Evolutionary conservation across 2,329 filamentous ascomycete genomes (phyloP).

Genomic region (Fusarium drepaniforme): DNA sequence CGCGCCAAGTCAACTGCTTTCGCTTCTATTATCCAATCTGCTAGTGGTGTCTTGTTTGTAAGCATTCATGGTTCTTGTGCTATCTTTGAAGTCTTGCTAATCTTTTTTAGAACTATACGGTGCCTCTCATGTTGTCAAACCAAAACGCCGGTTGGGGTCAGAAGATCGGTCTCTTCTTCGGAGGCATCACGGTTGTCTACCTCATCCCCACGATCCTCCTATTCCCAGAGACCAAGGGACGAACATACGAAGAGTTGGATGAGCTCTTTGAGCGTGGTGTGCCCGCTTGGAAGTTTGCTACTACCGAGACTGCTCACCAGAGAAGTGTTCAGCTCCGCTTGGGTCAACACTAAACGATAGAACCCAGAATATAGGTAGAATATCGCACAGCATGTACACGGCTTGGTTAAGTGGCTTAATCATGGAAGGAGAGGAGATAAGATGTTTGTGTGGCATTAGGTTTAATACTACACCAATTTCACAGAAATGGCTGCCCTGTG

Average conservation of each 20-base stretch:
- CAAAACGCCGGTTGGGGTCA: constrained; percentile 19
- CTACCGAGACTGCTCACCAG: constrained; percentile 11
- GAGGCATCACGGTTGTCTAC: constrained; percentile 27
- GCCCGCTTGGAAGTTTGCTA: constrained; percentile 34
- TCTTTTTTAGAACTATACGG: constrained; percentile 24
- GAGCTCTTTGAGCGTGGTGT: constrained; percentile 34
- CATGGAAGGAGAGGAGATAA: not conserved
- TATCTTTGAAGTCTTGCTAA: not conserved
- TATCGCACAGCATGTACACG: not conserved
- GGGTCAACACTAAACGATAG: not conserved
- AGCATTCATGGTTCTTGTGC: not conserved
- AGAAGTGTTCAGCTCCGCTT: not conserved
- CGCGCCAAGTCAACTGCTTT: constrained; percentile 20
- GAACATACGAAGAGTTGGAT: constrained; percentile 38
- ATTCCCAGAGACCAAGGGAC: constrained; percentile 38
- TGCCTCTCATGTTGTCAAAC: constrained; percentile 38
- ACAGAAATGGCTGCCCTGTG: not conserved
- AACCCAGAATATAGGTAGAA: not conserved
- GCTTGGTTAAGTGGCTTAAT: not conserved
- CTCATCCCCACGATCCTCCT: constrained; percentile 18
- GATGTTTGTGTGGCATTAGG: not conserved
- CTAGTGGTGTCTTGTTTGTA: constrained; percentile 19
- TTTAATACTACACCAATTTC: not conserved
- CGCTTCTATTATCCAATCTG: constrained; percentile 16
- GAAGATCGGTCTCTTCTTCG: constrained; percentile 29